A percentile compares a stretch with the other conserved stretches of the same genome.
Conservation (phyloP, 331 rosid genomes). For the Quercus tomentella region DNA sequence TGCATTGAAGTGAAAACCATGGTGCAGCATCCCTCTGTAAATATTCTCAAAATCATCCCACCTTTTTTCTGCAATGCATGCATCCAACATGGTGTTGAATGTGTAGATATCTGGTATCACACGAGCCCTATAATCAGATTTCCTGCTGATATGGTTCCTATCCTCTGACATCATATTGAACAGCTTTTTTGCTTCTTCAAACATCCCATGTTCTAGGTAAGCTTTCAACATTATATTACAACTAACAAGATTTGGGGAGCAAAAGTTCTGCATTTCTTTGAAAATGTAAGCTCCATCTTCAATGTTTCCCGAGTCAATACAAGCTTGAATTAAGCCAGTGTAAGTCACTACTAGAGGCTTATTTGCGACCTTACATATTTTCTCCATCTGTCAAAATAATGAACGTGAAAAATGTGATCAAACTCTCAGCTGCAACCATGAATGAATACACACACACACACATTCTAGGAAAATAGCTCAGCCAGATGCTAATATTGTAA, state of each 20-base stretch:
- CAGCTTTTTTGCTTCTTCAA: conserved; percentile 62
- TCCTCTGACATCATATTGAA: conserved; percentile 61
- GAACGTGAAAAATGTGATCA: conserved; percentile 19
- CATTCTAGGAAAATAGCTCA: too few species aligned
- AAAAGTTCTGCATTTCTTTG: conserved; percentile 65
- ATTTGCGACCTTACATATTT: conserved; percentile 88
- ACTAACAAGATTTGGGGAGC: conserved; percentile 87
- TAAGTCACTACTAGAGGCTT: conserved; percentile 93
- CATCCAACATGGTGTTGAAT: conserved; percentile 74
- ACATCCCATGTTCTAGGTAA: conserved; percentile 64
- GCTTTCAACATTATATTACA: conserved; percentile 79
- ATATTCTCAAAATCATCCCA: conserved; percentile 68
- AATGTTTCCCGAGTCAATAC: conserved; percentile 61
- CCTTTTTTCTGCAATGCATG: conserved; percentile 50
- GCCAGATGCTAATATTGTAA: too few species aligned
- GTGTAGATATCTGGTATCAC: conserved; percentile 75
- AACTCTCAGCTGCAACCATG: not conserved
- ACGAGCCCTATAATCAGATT: conserved; percentile 40
- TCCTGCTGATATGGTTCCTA: conserved; percentile 26
- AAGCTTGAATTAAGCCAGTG: conserved; percentile 91
- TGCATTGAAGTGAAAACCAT: conserved; percentile 71
- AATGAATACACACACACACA: not conserved
- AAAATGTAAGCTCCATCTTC: conserved; percentile 64
- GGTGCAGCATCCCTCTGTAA: conserved; percentile 58
- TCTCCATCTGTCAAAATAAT: conserved; percentile 59